Conservation (phyloP, 2,329 filamentous ascomycete genomes). For the Phoma sp. region DNA sequence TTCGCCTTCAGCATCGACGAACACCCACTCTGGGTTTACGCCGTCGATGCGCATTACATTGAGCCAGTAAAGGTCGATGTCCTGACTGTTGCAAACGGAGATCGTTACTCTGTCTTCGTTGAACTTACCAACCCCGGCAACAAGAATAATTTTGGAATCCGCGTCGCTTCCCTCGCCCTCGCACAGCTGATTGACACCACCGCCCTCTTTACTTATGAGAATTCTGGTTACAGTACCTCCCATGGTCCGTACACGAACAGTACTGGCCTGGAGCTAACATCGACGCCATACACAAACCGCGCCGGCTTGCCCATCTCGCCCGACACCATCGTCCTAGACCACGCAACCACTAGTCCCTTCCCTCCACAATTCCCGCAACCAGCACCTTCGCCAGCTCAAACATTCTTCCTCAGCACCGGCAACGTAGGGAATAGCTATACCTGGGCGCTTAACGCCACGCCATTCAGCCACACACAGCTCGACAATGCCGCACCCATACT, state of each 20-base stretch:
- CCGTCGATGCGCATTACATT: slow-evolving; percentile 63
- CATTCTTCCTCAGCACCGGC: slow-evolving; percentile 49
- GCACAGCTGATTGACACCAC: slow-evolving; percentile 65
- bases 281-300: slow-evolving; percentile 58
- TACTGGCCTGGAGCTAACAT: slow-evolving; percentile 4
- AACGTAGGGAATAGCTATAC: slow-evolving; percentile 55
- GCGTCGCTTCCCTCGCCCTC: slow-evolving; percentile 57
- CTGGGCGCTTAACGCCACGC: slow-evolving; percentile 62
- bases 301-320: slow-evolving; percentile 55
- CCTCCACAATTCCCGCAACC: slow-evolving; percentile 54
- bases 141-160: slow-evolving; percentile 59
- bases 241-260: slow-evolving; percentile 17
- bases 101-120: slow-evolving; percentile 62
- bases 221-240: not conserved
- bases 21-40: slow-evolving; percentile 62
- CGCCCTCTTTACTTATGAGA: slow-evolving; percentile 52
- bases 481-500: slow-evolving; percentile 58
- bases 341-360: slow-evolving; percentile 55
- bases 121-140: slow-evolving; percentile 55
- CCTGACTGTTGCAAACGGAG: slow-evolving; percentile 59
- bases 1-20: slow-evolving; percentile 61
- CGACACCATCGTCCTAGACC: slow-evolving; percentile 51
- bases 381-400: slow-evolving; percentile 54
- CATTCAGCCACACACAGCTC: slow-evolving; percentile 48
- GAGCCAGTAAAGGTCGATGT: slow-evolving; percentile 60